Evolutionary conservation across 306 rosid genomes (phyloP).

Genomic region (Lathyrus aphaca): DNA sequence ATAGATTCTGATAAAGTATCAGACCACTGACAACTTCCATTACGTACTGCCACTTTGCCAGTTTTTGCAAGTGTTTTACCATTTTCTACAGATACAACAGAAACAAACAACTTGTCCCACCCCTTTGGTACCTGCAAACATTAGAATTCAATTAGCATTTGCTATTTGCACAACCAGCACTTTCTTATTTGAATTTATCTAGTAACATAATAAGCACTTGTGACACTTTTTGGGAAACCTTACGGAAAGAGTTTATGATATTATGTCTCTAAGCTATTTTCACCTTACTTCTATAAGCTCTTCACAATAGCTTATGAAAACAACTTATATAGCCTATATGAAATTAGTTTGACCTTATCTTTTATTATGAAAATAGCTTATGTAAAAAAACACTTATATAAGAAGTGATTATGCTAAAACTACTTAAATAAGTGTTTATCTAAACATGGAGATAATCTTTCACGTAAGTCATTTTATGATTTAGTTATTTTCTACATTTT

Average conservation of each 20-base stretch:
- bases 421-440: background rate
- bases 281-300: background rate
- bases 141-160: slow-evolving; percentile 32
- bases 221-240: background rate
- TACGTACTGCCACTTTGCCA: slow-evolving; percentile 48
- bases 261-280: background rate
- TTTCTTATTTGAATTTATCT: background rate
- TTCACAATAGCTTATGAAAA: background rate
- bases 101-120: slow-evolving; percentile 69
- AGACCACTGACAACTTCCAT: slow-evolving; percentile 66
- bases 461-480: slow-evolving; percentile 1
- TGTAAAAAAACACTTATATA: background rate
- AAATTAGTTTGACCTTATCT: background rate
- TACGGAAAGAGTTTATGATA: background rate
- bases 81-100: slow-evolving; percentile 50
- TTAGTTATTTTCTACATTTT: background rate
- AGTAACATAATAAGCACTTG: background rate
- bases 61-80: slow-evolving; percentile 57
- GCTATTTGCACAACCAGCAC: slow-evolving; percentile 16
- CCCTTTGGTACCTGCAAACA: slow-evolving; percentile 65
- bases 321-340: background rate
- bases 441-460: background rate
- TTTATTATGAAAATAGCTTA: background rate
- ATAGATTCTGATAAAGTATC: slow-evolving; percentile 55
- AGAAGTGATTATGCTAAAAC: background rate